Evolutionary conservation across 257 asterid species (phyloP), one percentile per base, ranked within the genome.

Genomic region (Solanum bulbocastanum): DNA sequence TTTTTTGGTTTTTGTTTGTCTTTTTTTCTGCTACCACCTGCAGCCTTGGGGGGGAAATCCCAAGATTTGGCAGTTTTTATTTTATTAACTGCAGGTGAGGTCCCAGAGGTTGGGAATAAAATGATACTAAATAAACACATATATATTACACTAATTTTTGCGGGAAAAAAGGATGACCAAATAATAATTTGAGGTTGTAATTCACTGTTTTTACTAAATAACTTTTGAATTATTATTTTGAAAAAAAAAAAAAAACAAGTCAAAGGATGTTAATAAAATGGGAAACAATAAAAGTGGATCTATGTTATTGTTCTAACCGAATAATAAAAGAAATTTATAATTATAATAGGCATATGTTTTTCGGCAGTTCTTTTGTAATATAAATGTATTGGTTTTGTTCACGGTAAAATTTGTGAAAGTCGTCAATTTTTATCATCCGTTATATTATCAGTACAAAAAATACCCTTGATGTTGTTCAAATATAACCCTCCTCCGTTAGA

Each of bases 151-250:
- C 58, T 22, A 23, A 36, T 23, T 35, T 32, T 65, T 35, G 88
- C 93, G 89, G 83, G 81, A 90, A 92, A 40, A 83, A 44, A 49
- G 93, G 93, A 75, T 66, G 75, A 58, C 93, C 93, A 88, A n/a
- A 62, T 23, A 85, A 18, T 88, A 44, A 49, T 86, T 68, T 71
- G 85, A 83, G 86, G 75, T 73, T 58, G 20, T 20, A 46, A 16
- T 10, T 46, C 33, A 30, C 30, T 4, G 44, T 49, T 49, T 40
- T 68, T 82, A 2, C 86, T 49, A 82, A 82, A 71, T 49, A 82
- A 82, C 86, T 49, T 82, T 82, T 82, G 69, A 71, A 32, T 14
- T 8, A 49, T 49, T 14, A n/a, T 2, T 25, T 78, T 18, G 15
- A 1, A n/a, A 27, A 49, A 7, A 40, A n/a, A n/a, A 5, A 14